Evolutionary conservation across 139 green algal species (phyloP).

Genomic region (Chlorella sp.): DNA sequence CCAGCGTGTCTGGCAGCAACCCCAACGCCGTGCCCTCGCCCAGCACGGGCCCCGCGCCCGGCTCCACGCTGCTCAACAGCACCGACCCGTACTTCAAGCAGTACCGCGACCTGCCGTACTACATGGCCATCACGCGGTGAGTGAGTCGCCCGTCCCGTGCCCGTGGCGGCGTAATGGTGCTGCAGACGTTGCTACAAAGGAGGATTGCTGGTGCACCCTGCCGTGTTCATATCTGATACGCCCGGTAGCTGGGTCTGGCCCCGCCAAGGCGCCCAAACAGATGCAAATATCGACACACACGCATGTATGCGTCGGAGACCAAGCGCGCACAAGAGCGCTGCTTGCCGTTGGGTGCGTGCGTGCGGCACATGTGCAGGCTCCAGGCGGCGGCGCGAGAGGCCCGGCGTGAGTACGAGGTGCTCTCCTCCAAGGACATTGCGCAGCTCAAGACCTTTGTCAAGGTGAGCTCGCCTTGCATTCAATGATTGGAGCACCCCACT

Average conservation of each 20-base stretch:
- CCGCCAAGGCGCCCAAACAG: too few relatives aligned
- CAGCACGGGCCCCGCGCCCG: not conserved
- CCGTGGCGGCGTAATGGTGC: too few relatives aligned
- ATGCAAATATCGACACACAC: too few relatives aligned
- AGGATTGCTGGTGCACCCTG: too few relatives aligned
- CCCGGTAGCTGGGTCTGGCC: too few relatives aligned
- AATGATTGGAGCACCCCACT: too few relatives aligned
- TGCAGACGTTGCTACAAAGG: too few relatives aligned
- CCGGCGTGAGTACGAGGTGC: constrained; percentile 36
- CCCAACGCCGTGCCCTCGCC: too few relatives aligned
- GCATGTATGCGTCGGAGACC: too few relatives aligned
- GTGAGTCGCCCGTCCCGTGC: too few relatives aligned
- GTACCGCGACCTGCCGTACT: constrained; percentile 54
- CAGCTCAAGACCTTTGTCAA: constrained; percentile 35
- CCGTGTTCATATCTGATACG: too few relatives aligned
- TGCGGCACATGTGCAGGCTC: constrained; percentile 29
- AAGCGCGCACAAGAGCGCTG: too few relatives aligned
- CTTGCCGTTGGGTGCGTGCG: not conserved
- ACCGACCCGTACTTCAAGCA: constrained; percentile 49
- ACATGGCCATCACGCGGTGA: constrained; percentile 36
- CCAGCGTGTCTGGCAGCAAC: not conserved
- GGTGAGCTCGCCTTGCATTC: not conserved
- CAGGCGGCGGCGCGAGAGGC: constrained; percentile 46
- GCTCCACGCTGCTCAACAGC: constrained; percentile 40
- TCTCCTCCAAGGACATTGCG: constrained; percentile 38